These are phyloP conservation scores for Boletus mariae DNA, from an alignment of 1,284 basidiomycete species.

Conservation along the genomic window DNA sequence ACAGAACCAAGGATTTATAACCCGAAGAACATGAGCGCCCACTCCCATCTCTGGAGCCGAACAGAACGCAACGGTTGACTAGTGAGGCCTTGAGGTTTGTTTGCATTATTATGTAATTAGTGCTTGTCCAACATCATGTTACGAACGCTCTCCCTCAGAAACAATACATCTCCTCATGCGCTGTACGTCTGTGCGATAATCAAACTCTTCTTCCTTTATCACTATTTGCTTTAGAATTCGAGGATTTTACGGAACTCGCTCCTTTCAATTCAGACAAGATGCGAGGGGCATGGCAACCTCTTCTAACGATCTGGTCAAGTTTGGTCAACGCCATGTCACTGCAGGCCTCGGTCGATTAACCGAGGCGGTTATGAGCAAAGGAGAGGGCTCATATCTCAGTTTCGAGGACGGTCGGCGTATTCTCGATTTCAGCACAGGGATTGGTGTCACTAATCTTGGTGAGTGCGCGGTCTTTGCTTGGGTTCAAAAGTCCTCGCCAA, in stretches of 20 bases:
- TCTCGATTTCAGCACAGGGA: constrained; percentile 86
- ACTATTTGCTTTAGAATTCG: constrained; percentile 8
- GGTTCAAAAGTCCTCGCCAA: constrained; percentile 1
- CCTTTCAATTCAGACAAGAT: not conserved
- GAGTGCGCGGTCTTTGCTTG: constrained; percentile 17
- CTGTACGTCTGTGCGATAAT: constrained; percentile 8
- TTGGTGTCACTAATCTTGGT: constrained; percentile 81
- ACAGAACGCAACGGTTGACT: no score
- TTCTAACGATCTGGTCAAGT: constrained; percentile 32
- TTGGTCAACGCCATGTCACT: constrained; percentile 66
- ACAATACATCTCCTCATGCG: not conserved
- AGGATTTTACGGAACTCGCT: not conserved
- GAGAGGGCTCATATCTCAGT: constrained; percentile 72
- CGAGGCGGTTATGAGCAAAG: constrained; percentile 74
- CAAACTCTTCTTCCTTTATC: not conserved
- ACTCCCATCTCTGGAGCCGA: no score
- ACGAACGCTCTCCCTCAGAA: not conserved
- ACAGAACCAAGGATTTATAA: no score
- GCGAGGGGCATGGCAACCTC: constrained; percentile 20
- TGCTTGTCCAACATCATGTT: constrained; percentile 4
- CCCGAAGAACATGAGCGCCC: no score
- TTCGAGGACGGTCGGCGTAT: constrained; percentile 68
- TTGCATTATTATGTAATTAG: no score
- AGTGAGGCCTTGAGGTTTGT: no score
- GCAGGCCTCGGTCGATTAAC: constrained; percentile 65